These are phyloP conservation scores for Verticillium nubilum DNA, from an alignment of 2,329 filamentous ascomycete genomes.

Conservation along the genomic window DNA sequence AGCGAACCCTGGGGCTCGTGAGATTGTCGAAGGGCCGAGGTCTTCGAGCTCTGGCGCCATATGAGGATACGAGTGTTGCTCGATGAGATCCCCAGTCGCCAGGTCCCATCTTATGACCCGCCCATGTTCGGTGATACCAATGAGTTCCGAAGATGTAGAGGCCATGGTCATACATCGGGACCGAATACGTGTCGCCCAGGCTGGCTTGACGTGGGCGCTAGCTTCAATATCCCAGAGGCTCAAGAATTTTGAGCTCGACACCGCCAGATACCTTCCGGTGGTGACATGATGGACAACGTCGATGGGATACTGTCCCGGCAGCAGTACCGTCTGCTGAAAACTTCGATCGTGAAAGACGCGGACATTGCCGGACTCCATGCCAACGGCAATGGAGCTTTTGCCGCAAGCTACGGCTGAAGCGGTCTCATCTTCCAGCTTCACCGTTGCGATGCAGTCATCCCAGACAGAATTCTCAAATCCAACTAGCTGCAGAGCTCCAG, in stretches of 20 bases:
- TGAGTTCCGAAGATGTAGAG: background rate
- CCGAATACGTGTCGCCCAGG: conserved; percentile 11
- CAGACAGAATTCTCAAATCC: conserved; percentile 9
- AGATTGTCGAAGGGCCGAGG: background rate
- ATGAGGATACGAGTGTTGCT: conserved; percentile 10
- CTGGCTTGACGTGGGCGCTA: background rate
- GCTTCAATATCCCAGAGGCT: conserved; percentile 10
- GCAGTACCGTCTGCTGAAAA: conserved; percentile 6
- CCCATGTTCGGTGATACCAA: conserved; percentile 9
- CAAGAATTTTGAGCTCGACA: conserved; percentile 6
- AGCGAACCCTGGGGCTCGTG: conserved; percentile 10
- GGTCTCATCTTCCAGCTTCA: conserved; percentile 9
- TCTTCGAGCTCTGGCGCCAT: conserved; percentile 3
- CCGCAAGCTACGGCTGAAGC: conserved; percentile 10
- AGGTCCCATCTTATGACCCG: conserved; percentile 13
- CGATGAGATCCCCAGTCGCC: conserved; percentile 7
- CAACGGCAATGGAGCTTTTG: conserved; percentile 10
- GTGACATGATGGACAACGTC: conserved; percentile 10
- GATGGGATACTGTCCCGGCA: conserved; percentile 3
- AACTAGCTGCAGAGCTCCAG: conserved; percentile 8
- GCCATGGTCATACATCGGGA: conserved; percentile 10
- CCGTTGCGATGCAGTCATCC: conserved; percentile 15
- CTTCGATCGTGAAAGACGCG: conserved; percentile 10
- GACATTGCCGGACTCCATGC: conserved; percentile 11
- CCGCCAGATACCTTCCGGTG: background rate